phyloP scores from a whole-genome alignment of 1,139 yeast species.

The Suhomyces yuchorum region DNA sequence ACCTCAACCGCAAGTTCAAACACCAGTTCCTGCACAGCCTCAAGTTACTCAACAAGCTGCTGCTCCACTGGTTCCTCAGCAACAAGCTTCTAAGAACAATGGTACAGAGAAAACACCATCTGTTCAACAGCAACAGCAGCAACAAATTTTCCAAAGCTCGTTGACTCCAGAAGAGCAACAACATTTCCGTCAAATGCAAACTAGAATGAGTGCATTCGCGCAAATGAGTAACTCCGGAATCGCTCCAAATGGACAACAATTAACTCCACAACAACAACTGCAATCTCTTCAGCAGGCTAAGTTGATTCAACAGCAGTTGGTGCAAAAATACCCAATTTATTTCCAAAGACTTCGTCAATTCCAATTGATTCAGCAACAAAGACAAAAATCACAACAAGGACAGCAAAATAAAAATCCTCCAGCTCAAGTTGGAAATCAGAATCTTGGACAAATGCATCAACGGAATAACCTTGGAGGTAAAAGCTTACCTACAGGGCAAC shows the following conservation, averaged over 20 bases:
- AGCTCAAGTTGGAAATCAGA: conserved; percentile 15
- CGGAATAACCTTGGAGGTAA: conserved; percentile 22
- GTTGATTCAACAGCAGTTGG: conserved; percentile 43
- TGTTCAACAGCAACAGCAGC: conserved; percentile 47
- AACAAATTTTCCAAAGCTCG: conserved; percentile 47
- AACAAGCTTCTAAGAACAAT: conserved; percentile 9
- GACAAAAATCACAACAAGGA: conserved; percentile 22
- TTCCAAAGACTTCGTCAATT: conserved; percentile 48
- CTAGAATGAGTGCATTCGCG: conserved; percentile 44
- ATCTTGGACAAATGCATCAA: conserved; percentile 15
- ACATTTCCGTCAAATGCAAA: conserved; percentile 45
- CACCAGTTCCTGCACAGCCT: conserved; percentile 10
- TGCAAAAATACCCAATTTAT: conserved; percentile 47
- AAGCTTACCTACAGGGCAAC: conserved; percentile 12
- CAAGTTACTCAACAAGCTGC: conserved; percentile 8
- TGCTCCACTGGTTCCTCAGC: not conserved
- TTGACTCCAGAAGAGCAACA: conserved; percentile 49
- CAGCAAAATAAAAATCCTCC: conserved; percentile 17
- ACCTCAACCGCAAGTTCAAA: conserved; percentile 12
- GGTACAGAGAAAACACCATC: conserved; percentile 19
- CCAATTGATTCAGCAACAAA: conserved; percentile 42
- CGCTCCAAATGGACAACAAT: conserved; percentile 47
- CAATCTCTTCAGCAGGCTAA: conserved; percentile 51
- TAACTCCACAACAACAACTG: conserved; percentile 49
- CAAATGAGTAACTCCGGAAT: conserved; percentile 50